phyloP scores from a whole-genome alignment of 352 stramenopile genomes.

The Phytophthora cactorum region DNA sequence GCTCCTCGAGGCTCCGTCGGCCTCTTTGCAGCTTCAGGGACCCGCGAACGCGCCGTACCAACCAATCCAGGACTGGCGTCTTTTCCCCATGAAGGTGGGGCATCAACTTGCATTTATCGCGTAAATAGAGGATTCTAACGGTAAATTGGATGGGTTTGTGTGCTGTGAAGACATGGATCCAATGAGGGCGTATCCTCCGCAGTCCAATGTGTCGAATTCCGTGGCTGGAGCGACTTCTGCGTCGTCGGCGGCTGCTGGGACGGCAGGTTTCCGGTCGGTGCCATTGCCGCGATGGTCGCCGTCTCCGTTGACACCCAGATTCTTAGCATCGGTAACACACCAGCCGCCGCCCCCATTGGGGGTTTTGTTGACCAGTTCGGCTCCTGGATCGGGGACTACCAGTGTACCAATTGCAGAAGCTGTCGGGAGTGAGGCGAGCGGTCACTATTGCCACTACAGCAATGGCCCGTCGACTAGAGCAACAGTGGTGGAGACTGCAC shows the following conservation, averaged over 20 bases:
- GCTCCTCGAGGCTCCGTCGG: conserved; percentile 16
- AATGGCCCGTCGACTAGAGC: conserved; percentile 16
- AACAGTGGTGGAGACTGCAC: conserved; percentile 8
- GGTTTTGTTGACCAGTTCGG: conserved; percentile 18
- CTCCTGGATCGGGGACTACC: conserved; percentile 6
- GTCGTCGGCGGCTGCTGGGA: conserved; percentile 15
- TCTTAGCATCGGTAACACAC: conserved; percentile 25
- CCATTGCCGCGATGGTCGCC: conserved; percentile 28
- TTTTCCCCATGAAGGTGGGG: conserved; percentile 37
- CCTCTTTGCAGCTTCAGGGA: conserved; percentile 17
- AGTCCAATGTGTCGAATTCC: conserved; percentile 9
- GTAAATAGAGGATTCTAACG: not conserved
- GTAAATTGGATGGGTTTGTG: not conserved
- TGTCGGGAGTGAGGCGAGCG: conserved; percentile 4
- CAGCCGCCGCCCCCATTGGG: conserved; percentile 19
- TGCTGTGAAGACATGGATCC: conserved; percentile 25
- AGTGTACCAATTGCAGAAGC: conserved; percentile 10
- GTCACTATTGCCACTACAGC: conserved; percentile 23
- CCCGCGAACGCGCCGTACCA: conserved; percentile 18
- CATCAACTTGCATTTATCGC: not conserved
- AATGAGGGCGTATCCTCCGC: conserved; percentile 27
- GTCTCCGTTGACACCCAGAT: conserved; percentile 35
- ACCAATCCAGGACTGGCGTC: conserved; percentile 25
- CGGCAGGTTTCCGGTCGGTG: conserved; percentile 17
- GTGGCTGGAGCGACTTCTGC: not conserved